Percentiles rank a stretch among this genome's conserved stretches.
Conservation (phyloP, 768 basidiomycete species). For the Phylloporus arenicola region DNA sequence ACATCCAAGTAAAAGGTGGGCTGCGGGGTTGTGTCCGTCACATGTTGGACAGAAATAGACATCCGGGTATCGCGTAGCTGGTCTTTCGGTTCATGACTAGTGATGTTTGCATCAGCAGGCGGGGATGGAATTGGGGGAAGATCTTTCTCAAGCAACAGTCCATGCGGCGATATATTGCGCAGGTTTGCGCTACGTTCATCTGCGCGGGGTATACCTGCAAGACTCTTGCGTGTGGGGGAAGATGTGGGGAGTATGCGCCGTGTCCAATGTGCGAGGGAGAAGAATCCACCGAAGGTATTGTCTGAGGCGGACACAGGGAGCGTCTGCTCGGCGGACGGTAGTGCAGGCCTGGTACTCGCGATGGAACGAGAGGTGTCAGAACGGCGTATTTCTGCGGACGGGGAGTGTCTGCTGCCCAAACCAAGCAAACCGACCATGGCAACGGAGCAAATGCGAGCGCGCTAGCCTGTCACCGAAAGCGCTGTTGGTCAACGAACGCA, state of each 20-base stretch:
- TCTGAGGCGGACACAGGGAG: slow-evolving; percentile 33
- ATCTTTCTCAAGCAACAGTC: slow-evolving; percentile 36
- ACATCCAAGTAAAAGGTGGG: slow-evolving; percentile 56
- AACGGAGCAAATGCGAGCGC: background rate
- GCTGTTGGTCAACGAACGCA: background rate
- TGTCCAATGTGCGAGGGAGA: slow-evolving; percentile 62
- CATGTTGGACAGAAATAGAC: slow-evolving; percentile 19
- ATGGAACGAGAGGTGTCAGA: slow-evolving; percentile 24
- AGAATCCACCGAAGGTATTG: slow-evolving; percentile 45
- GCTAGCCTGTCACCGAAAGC: background rate
- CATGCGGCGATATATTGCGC: slow-evolving; percentile 11
- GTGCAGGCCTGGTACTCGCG: slow-evolving; percentile 26
- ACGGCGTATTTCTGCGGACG: slow-evolving; percentile 24
- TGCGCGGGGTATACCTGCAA: slow-evolving; percentile 16
- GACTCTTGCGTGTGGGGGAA: slow-evolving; percentile 27
- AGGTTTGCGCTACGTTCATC: slow-evolving; percentile 23
- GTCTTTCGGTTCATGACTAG: slow-evolving; percentile 1
- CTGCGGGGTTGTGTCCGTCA: slow-evolving; percentile 37
- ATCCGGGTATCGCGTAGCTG: slow-evolving; percentile 7
- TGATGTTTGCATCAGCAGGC: background rate
- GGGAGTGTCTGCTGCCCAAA: slow-evolving; percentile 31
- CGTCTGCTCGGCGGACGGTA: slow-evolving; percentile 47
- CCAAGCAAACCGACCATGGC: slow-evolving; percentile 39
- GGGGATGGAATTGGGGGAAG: slow-evolving; percentile 42
- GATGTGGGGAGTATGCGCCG: slow-evolving; percentile 40